Conservation (phyloP, 345 rosid species). For the Turritis glabra region DNA sequence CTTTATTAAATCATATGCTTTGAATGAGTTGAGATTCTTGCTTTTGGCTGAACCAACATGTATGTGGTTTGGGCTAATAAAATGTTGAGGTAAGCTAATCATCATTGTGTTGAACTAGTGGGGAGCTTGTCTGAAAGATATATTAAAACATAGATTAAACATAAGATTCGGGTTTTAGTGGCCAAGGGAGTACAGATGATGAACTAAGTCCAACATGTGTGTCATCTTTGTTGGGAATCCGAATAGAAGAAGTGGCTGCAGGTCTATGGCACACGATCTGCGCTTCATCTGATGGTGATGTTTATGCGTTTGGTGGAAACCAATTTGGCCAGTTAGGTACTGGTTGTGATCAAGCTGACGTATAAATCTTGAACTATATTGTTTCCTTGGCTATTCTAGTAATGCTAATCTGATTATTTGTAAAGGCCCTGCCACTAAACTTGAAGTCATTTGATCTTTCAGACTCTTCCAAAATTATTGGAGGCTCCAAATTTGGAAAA, state of each 20-base stretch:
- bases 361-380: conserved; percentile 34
- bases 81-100: background rate
- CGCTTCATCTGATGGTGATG: conserved; percentile 82
- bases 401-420: background rate
- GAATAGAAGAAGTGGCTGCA: conserved; percentile 71
- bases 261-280: conserved; percentile 98
- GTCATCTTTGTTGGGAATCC: conserved; percentile 81
- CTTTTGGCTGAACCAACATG: background rate
- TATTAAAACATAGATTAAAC: too few relatives aligned
- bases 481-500: conserved; percentile 85
- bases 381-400: background rate
- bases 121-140: background rate
- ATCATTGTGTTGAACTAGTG: conserved; percentile 14
- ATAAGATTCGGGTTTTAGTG: too few relatives aligned
- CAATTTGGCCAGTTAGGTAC: conserved; percentile 99
- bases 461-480: conserved; percentile 85
- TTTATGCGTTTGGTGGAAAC: conserved; percentile 93
- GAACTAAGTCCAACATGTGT: conserved; percentile 86
- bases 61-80: too few relatives aligned
- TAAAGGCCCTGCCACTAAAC: background rate
- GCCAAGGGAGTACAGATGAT: conserved; percentile 96
- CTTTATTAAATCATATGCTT: background rate
- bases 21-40: conserved; percentile 16
- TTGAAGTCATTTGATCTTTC: conserved; percentile 28
- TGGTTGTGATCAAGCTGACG: conserved; percentile 97